phyloP scores from a whole-genome alignment of 23 red algal genomes.

The Agarophyton chilense region DNA sequence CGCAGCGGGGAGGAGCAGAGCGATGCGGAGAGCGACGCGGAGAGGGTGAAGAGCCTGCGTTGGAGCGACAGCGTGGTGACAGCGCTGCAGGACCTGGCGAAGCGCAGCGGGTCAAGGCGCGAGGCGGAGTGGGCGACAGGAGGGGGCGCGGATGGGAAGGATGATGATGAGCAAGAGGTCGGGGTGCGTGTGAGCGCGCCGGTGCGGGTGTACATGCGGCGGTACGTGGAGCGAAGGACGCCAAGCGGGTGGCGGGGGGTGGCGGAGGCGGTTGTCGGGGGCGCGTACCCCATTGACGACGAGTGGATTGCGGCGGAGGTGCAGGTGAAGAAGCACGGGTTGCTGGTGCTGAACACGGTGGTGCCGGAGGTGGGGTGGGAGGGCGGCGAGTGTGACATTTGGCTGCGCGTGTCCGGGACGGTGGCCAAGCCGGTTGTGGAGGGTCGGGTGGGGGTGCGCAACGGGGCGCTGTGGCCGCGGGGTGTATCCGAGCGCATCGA shows the following conservation, averaged over 20 bases:
- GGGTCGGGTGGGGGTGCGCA: constrained; percentile 16
- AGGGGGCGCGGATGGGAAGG: not conserved
- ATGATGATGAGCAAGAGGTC: not conserved
- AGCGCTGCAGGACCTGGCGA: constrained; percentile 26
- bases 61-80: constrained; percentile 7
- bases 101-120: not conserved
- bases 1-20: not conserved
- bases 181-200: constrained; percentile 47
- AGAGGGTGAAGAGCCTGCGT: not conserved
- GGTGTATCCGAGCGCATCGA: constrained; percentile 11
- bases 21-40: too few species aligned
- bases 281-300: constrained; percentile 31
- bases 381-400: constrained; percentile 49
- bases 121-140: not conserved
- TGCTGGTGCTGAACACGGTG: constrained; percentile 62
- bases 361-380: constrained; percentile 62
- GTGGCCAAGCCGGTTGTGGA: constrained; percentile 27
- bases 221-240: constrained; percentile 20
- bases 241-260: constrained; percentile 19
- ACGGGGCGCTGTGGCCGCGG: constrained; percentile 40
- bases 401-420: constrained; percentile 46
- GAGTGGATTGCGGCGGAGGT: constrained; percentile 66
- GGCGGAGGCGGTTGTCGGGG: constrained; percentile 29
- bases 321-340: constrained; percentile 59
- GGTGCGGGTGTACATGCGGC: constrained; percentile 41